phyloP scores from a whole-genome alignment of 768 basidiomycete species.

The Tricholoma flavovirens region DNA sequence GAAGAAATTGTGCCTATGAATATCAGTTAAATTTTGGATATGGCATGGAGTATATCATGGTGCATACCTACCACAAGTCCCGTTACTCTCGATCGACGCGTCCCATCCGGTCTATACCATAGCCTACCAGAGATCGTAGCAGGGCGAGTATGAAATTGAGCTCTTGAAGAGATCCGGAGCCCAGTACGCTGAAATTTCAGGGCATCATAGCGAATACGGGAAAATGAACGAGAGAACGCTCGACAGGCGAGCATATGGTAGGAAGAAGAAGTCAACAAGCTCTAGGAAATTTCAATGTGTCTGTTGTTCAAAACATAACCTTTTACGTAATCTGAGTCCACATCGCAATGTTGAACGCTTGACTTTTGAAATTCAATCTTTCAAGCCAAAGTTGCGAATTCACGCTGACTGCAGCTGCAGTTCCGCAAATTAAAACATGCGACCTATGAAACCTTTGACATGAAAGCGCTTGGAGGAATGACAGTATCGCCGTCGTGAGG shows the following conservation, averaged over 20 bases:
- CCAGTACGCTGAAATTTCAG: constrained; percentile 11
- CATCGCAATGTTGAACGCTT: no score
- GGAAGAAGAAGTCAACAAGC: constrained; percentile 7
- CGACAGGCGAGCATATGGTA: constrained; percentile 27
- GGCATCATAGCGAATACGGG: constrained; percentile 12
- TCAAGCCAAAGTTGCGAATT: no score
- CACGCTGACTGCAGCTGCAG: no score
- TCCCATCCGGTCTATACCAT: constrained; percentile 31
- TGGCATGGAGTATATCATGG: not conserved
- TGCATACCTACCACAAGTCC: constrained; percentile 27
- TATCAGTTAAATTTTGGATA: not conserved
- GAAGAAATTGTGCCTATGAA: constrained; percentile 6
- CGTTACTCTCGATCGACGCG: constrained; percentile 28
- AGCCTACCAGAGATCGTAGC: constrained; percentile 21
- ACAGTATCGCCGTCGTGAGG: not conserved
- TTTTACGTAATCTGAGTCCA: constrained; percentile 1
- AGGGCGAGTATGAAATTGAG: constrained; percentile 14
- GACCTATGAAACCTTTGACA: not conserved
- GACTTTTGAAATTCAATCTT: no score
- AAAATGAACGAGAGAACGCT: constrained; percentile 21
- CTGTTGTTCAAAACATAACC: not conserved
- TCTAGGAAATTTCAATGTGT: not conserved
- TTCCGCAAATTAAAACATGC: not conserved
- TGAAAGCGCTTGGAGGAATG: not conserved
- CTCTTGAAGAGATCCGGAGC: constrained; percentile 7